Conservation (phyloP, 1,284 basidiomycete genomes). For the Trichosporon inkin region DNA sequence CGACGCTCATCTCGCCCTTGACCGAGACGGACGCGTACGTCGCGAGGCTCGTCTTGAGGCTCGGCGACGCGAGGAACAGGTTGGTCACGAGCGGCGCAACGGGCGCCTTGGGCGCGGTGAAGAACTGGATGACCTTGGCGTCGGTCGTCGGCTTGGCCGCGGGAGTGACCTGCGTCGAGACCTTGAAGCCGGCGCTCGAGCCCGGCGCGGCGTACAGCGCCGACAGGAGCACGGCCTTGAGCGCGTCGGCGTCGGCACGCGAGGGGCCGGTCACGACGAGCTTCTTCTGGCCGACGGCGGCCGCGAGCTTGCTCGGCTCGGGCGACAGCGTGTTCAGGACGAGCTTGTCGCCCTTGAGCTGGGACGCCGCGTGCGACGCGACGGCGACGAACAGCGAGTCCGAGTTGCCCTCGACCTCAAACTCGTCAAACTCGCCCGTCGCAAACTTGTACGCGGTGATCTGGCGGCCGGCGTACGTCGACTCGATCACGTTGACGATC, state of each 20-base stretch:
- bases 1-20: conserved; percentile 48
- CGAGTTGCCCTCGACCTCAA: conserved; percentile 28
- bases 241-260: conserved; percentile 41
- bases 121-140: conserved; percentile 51
- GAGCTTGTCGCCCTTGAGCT: conserved; percentile 33
- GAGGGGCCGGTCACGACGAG: conserved; percentile 40
- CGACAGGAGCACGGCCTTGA: conserved; percentile 49
- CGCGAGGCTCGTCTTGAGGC: conserved; percentile 42
- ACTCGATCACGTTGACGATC: conserved; percentile 48
- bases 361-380: conserved; percentile 34
- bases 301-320: conserved; percentile 32
- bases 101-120: conserved; percentile 44
- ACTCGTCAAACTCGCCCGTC: conserved; percentile 27
- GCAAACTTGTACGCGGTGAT: conserved; percentile 43
- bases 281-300: conserved; percentile 33
- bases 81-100: conserved; percentile 48
- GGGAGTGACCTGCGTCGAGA: conserved; percentile 42
- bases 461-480: conserved; percentile 45
- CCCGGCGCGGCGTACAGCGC: conserved; percentile 52
- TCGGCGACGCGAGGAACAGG: conserved; percentile 49
- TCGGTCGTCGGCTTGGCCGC: conserved; percentile 21
- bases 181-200: conserved; percentile 36
- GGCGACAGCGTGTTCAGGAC: conserved; percentile 42
- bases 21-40: conserved; percentile 46
- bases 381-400: conserved; percentile 36